Evolutionary conservation across 1,284 basidiomycete genomes (phyloP).

Genomic region (Rhodotorula mucilaginosa): DNA sequence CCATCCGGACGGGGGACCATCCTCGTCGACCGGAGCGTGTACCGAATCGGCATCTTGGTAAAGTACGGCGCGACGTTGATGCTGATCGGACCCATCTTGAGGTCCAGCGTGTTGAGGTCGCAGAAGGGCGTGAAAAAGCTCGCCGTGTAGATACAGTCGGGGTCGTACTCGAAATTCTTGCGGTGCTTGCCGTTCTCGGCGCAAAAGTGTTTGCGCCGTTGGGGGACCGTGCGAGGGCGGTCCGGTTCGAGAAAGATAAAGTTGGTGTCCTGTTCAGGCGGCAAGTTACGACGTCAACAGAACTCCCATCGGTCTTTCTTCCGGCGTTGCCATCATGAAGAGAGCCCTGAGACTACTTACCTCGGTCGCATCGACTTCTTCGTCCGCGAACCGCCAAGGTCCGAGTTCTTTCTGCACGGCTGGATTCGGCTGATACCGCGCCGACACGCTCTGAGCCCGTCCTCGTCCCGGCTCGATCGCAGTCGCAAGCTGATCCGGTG

Average conservation of each 20-base stretch:
- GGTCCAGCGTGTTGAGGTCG: slow-evolving; percentile 44
- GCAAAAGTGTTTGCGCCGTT: slow-evolving; percentile 50
- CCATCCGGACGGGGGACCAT: slow-evolving; percentile 33
- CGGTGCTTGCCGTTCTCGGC: slow-evolving; percentile 43
- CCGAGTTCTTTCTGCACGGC: slow-evolving; percentile 41
- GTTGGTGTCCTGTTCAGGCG: slow-evolving; percentile 46
- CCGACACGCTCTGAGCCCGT: slow-evolving; percentile 6
- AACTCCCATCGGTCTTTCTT: too few species aligned
- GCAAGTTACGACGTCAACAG: not conserved
- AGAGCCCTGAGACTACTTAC: slow-evolving; percentile 13
- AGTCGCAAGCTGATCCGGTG: slow-evolving; percentile 42
- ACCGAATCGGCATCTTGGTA: slow-evolving; percentile 51
- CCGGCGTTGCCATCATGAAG: not conserved
- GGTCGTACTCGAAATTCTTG: slow-evolving; percentile 47
- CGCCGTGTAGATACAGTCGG: slow-evolving; percentile 41
- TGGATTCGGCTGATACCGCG: slow-evolving; percentile 4
- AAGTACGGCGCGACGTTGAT: slow-evolving; percentile 38
- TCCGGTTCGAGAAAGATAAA: slow-evolving; percentile 50
- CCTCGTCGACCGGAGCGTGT: slow-evolving; percentile 49
- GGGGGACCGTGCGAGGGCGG: slow-evolving; percentile 46
- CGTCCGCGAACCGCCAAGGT: slow-evolving; percentile 50
- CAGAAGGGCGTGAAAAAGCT: slow-evolving; percentile 42
- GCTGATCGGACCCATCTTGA: slow-evolving; percentile 20
- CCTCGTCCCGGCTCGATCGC: not conserved
- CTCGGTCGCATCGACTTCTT: slow-evolving; percentile 50